Percentiles rank a stretch among this genome's conserved stretches.
phyloP scores from a whole-genome alignment of 305 asterid genomes.

The Fraxinus ornus region DNA sequence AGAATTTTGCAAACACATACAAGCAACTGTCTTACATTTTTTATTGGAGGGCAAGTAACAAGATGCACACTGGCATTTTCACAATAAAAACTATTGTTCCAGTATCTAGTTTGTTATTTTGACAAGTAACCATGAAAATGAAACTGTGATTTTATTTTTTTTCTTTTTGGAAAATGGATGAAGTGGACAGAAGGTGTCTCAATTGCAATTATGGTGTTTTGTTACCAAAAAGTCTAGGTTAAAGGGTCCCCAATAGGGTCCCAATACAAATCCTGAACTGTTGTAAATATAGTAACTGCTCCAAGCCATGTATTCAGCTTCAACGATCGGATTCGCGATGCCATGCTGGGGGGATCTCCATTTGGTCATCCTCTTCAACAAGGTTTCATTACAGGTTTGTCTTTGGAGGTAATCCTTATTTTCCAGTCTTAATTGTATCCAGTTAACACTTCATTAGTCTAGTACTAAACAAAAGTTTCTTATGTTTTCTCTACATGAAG shows the following conservation, averaged over 20 bases:
- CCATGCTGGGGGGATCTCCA: constrained; percentile 97
- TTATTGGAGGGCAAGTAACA: not conserved
- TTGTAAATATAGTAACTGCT: constrained; percentile 13
- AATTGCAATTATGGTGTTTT: not conserved
- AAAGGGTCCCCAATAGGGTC: not conserved
- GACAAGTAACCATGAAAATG: not conserved
- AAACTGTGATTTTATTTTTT: not conserved
- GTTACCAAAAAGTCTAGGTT: not conserved
- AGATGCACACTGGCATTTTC: not conserved
- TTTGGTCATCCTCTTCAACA: constrained; percentile 97
- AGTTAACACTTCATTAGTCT: constrained; percentile 9
- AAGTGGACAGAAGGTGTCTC: not conserved
- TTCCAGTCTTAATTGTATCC: constrained; percentile 4
- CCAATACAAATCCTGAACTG: not conserved
- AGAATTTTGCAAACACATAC: not conserved
- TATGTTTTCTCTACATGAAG: not conserved
- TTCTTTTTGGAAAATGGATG: not conserved
- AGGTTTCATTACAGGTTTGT: constrained; percentile 87
- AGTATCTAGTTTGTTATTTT: not conserved
- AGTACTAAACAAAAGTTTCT: not conserved
- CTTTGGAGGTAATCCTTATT: constrained; percentile 67
- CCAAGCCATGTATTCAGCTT: constrained; percentile 55
- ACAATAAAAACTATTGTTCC: not conserved
- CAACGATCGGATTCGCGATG: constrained; percentile 95
- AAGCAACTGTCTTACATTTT: not conserved